phyloP scores from a whole-genome alignment of 805 yeast species.

The Saturnispora kantuleensis region DNA sequence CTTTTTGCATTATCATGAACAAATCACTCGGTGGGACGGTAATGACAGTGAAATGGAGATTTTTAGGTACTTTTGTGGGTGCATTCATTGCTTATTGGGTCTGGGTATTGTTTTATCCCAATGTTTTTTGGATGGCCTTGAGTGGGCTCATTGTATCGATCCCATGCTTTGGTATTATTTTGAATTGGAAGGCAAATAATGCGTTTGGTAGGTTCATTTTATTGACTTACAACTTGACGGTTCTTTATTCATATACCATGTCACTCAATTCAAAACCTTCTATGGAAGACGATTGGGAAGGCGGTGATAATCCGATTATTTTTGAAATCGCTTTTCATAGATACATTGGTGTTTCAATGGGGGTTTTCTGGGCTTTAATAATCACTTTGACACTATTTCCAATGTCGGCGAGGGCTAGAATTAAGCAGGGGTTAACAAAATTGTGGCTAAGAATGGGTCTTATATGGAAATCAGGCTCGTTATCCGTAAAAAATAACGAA shows the following conservation, averaged over 20 bases:
- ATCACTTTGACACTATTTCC: conserved; percentile 63
- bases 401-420: conserved; percentile 60
- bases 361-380: conserved; percentile 67
- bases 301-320: conserved; percentile 59
- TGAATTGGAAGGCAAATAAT: conserved; percentile 54
- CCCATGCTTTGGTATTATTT: conserved; percentile 47
- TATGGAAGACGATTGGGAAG: conserved; percentile 50
- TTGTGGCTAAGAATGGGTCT: conserved; percentile 77
- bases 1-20: conserved; percentile 75
- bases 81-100: conserved; percentile 48
- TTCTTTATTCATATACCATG: conserved; percentile 64
- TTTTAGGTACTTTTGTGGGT: conserved; percentile 69
- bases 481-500: conserved; percentile 33
- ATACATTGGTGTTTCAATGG: conserved; percentile 59
- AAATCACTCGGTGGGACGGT: conserved; percentile 79
- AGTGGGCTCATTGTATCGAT: conserved; percentile 38
- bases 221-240: conserved; percentile 69
- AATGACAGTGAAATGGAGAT: conserved; percentile 64
- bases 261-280: conserved; percentile 31
- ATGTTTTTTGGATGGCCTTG: conserved; percentile 40
- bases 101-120: conserved; percentile 52
- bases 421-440: conserved; percentile 54
- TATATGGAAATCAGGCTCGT: conserved; percentile 69
- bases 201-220: conserved; percentile 63
- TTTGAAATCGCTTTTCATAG: conserved; percentile 72